Percentiles rank a stretch among this genome's conserved stretches.
Conservation (phyloP, 225 moss, liverwort and hornwort species). For the Bryum argenteum region DNA sequence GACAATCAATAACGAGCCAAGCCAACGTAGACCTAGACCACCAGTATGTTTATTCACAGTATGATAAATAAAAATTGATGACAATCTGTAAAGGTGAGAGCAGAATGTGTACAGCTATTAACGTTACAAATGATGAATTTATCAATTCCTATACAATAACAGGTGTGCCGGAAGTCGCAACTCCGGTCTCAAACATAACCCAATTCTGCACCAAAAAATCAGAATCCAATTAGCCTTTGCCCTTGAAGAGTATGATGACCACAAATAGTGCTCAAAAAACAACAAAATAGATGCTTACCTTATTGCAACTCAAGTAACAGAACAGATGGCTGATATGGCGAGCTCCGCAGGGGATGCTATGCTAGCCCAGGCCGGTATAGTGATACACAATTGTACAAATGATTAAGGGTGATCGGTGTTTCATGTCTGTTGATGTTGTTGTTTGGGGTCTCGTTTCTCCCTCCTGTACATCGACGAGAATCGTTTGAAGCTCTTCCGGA, state of each 20-base stretch:
- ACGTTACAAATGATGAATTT: constrained; percentile 47
- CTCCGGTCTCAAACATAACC: constrained; percentile 23
- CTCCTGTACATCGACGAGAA: constrained; percentile 50
- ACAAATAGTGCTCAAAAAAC: neutral
- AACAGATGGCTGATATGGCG: constrained; percentile 18
- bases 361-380: constrained; percentile 30
- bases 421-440: constrained; percentile 15
- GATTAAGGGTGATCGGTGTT: constrained; percentile 18
- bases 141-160: constrained; percentile 39
- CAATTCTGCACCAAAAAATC: constrained; percentile 38
- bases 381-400: constrained; percentile 46
- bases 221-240: neutral
- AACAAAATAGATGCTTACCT: constrained; percentile 36
- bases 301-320: constrained; percentile 27
- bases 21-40: constrained; percentile 27
- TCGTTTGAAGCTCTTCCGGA: constrained; percentile 76
- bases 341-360: constrained; percentile 32
- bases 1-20: constrained; percentile 23
- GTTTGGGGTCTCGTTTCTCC: constrained; percentile 52
- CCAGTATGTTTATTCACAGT: constrained; percentile 47
- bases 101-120: constrained; percentile 50
- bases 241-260: neutral
- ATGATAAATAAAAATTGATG: constrained; percentile 41
- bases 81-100: constrained; percentile 28
- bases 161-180: constrained; percentile 25